Percentiles rank a stretch among this genome's conserved stretches.
Conservation (phyloP, 2,329 filamentous ascomycete genomes). For the Botrytis galanthina region DNA sequence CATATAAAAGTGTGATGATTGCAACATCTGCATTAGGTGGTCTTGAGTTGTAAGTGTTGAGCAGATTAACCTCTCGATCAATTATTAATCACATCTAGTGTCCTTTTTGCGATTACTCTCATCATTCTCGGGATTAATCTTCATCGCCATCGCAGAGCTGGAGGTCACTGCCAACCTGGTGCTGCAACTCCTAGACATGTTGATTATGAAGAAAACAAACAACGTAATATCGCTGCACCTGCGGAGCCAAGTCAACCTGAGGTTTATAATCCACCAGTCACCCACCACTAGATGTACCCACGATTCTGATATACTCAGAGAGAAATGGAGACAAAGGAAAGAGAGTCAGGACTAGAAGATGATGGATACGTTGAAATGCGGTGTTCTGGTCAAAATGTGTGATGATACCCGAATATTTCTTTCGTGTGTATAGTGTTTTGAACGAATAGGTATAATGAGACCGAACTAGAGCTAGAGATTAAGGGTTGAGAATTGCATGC, state of each 20-base stretch:
- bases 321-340: not conserved
- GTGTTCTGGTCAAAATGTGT: not conserved
- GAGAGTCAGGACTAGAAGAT: not conserved
- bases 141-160: constrained; percentile 8
- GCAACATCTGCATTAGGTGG: constrained; percentile 4
- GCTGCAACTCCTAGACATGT: not conserved
- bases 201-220: not conserved
- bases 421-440: constrained; percentile 5
- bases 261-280: not conserved
- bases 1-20: constrained; percentile 10
- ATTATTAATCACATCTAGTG: constrained; percentile 8
- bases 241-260: not conserved
- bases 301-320: not conserved
- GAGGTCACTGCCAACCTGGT: constrained; percentile 8
- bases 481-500: not conserved
- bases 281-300: not conserved
- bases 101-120: not conserved
- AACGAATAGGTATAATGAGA: not conserved
- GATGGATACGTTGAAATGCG: not conserved
- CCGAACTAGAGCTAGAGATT: not conserved
- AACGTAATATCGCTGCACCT: not conserved
- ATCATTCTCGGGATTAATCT: not conserved
- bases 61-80: not conserved
- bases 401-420: not conserved
- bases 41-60: constrained; percentile 11